Base-by-base conservation (phyloP, 2,329 filamentous ascomycete genomes). In the Aureobasidium sp. region DNA sequence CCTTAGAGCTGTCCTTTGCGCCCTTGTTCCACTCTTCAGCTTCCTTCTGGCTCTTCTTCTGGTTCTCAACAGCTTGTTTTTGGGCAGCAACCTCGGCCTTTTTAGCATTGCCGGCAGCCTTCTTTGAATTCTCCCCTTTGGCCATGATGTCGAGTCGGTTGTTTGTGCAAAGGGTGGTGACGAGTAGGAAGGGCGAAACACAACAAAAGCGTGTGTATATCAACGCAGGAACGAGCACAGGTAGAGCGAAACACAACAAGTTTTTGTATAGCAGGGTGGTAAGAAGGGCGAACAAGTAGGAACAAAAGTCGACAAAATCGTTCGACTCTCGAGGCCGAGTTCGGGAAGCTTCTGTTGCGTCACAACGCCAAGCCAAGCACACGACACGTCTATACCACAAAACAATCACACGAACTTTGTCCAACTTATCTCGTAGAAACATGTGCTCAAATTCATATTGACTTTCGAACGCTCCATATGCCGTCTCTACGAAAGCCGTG, bases 91-190 rank as follows among this genome's bases (percentile, higher is more conserved):
- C 87, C 53, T 97, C 91, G 65, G 91, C 91, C 81, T 99, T 97
- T 77, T 91, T 84, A 65, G 92, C 91, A 75, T 97, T 91, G 66
- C 93, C 94, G 9, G 87, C 85, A 2, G 78, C 91, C 80, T 97
- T 97, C 78, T 96, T 97, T 74, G 82, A 88, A 77, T 89, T 91
- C 66, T 95, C 91, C 70, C 89, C 92, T 76, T 89, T 90, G 68
- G 81, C 87, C 89, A 92, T 92, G 66, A 67, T 29, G 27, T 6
- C 27, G 27, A 29, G 27, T 78, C 39, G 27, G 19, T 45, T 4
- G 8, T 24, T 17, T 44, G 9, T 35, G 29, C 24, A 40, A 33
- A 33, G 31, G 31, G 31, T 33, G 11, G 31, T 33, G 9, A 33
- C 31, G 31, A 12, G 31, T 33, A 33, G 31, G 9, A 33, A 33